Evolutionary conservation across 768 basidiomycete species (phyloP).

Genomic region (Suillus variegatus): DNA sequence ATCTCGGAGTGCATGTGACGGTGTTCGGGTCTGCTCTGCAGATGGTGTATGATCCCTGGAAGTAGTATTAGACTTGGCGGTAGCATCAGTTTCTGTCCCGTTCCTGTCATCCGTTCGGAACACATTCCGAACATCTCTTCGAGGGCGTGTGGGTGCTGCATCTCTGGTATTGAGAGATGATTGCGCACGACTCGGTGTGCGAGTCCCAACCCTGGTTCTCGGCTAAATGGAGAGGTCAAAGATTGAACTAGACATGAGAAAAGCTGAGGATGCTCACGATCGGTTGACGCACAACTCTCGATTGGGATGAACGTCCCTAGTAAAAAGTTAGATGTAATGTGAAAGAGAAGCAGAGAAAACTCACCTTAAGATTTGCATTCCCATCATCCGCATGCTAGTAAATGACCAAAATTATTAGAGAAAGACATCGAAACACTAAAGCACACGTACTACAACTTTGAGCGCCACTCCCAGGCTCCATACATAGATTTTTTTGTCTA

Average conservation of each 20-base stretch:
- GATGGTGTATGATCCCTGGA: constrained; percentile 52
- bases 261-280: background rate
- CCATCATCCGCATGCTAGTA: too few relatives aligned
- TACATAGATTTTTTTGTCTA: constrained; percentile 71
- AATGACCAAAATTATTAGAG: background rate
- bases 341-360: background rate
- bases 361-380: background rate
- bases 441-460: background rate
- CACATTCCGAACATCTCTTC: constrained; percentile 39
- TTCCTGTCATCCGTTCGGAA: constrained; percentile 49
- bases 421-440: background rate
- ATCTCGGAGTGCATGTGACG: background rate
- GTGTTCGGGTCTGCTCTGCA: constrained; percentile 56
- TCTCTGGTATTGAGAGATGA: constrained; percentile 37
- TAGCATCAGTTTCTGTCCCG: constrained; percentile 45
- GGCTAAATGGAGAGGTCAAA: too few relatives aligned
- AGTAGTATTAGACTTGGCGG: constrained; percentile 42
- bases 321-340: background rate
- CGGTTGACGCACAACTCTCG: background rate
- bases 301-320: background rate
- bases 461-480: constrained; percentile 64
- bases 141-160: constrained; percentile 52
- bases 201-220: constrained; percentile 14
- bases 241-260: background rate
- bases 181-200: constrained; percentile 31